Base-by-base conservation (phyloP, 352 stramenopile species). In the Phytopythium kandeliae region DNA sequence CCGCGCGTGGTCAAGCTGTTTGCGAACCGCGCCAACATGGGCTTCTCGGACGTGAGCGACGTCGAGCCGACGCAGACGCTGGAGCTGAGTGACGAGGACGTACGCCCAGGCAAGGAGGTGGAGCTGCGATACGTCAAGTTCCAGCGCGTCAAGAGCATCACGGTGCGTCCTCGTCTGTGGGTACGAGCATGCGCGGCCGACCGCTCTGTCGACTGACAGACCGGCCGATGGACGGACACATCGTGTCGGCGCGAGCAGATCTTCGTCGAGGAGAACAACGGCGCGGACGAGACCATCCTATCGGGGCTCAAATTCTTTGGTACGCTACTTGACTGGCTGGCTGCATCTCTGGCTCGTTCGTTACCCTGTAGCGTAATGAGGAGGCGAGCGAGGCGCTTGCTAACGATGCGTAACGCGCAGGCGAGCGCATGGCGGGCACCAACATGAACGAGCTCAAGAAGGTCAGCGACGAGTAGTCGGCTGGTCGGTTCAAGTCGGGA, bases 391-490 rank as follows among this genome's bases (percentile, higher is more conserved):
- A n/a, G n/a, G n/a, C n/a, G n/a, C n/a, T n/a, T n/a, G n/a, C n/a
- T n/a, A 9, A 31, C 9, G 28, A 31, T 31, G 9, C 28, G 9
- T 31, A 31, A n/a, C n/a, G n/a, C n/a, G n/a, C 28, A 90, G 79
- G 79, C 33, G 79, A 91, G 50, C 57, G 45, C 38, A 75, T 92
- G 21, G 78, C 79, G 7, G 81, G 81, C 26, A 92, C 78, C 33
- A 92, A 92, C 70, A 87, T 92, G 77, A 89, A 89, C 59, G 81
- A 90, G 46, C 69, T 92, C 31, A 92, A 92, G 68, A 92, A 89
- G 59, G 45, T 87, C 54, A 80, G 65, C 60, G 76, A 92, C 35
- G 80, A 92, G 60, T 88, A 88, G 63, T 13, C 31, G 26, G 22
- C 25, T 31, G 3, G 26, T 42, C 4, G 2, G 9, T 16, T n/a